phyloP scores from a whole-genome alignment of 2,329 filamentous ascomycete species.

The Orbilia blumenaviensis region DNA sequence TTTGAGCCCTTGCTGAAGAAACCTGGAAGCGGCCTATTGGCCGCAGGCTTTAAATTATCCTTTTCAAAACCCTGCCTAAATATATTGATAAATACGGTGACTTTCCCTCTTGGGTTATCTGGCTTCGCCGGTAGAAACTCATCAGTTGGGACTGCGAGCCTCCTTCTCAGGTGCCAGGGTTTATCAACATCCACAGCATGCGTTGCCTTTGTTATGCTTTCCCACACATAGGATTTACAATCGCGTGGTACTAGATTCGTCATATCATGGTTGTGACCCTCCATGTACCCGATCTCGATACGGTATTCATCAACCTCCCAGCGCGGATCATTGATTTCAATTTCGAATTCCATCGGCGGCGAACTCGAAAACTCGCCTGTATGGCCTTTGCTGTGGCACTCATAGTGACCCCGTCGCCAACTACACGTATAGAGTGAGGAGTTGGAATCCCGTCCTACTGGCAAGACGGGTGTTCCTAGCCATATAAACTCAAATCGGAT shows the following conservation, averaged over 20 bases:
- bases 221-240: neutral
- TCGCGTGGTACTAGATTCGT: neutral
- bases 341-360: neutral
- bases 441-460: neutral
- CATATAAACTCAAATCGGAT: neutral
- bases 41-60: neutral
- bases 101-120: neutral
- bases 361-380: neutral
- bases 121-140: neutral
- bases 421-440: neutral
- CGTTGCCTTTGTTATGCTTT: neutral
- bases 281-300: neutral
- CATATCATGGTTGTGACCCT: neutral
- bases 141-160: neutral
- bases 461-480: neutral
- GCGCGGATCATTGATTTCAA: neutral
- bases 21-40: too few relatives aligned
- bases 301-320: neutral
- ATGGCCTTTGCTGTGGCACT: neutral
- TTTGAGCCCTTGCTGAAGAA: too few relatives aligned
- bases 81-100: neutral
- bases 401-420: neutral
- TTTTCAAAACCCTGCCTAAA: neutral
- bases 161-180: neutral
- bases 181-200: constrained; percentile 11